Base-by-base conservation (phyloP, 2,329 filamentous ascomycete species). In the Ascochyta rabiei region DNA sequence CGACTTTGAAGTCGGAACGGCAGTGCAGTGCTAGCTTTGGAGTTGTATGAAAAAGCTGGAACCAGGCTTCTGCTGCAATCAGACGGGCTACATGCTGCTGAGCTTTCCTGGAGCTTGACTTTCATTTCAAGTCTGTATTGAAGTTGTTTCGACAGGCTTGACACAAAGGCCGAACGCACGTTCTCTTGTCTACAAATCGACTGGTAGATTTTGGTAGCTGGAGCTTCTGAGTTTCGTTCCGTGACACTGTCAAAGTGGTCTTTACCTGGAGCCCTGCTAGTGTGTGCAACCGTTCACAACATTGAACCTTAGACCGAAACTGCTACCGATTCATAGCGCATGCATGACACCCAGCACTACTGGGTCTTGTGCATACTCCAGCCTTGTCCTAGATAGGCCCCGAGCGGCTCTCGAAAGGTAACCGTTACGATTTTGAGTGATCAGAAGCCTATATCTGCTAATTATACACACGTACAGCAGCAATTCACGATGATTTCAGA, bases 281-380 rank as follows among this genome's bases (percentile, higher is more conserved):
- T 37, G 30, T 15, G 34, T 54, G 40, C 34, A 37, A 40, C 44
- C 24, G 8, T 48, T 12, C 24, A 41, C 28, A 28, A 8, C 19
- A 9, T 12, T 15, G 10, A 4, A 6, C 8, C 16, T 41, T 4
- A 35, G 34, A 23, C 23, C 19, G n/a, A 6, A n/a, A 19, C 28
- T n/a, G 19, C 10, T 8, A 18, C 15, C 18, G n/a, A 28, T 12
- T 30, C 23, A 41, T 30, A 28, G 30, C 21, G 12, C 15, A 55
- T 45, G 46, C 45, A 55, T 40, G 10, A 31, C 28, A 48, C 35
- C 19, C n/a, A 15, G 23, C 41, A 40, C 35, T 45, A 48, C 19
- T 19, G 46, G 16, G 48, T 45, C 26, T 19, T n/a, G 45, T 45
- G 45, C 23, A 41, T 5, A 45, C 12, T 24, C 28, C 35, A 31